These are phyloP conservation scores for Entophlyctis luteolus DNA, from an alignment of 192 early-diverging fungal genomes.

Conservation along the genomic window DNA sequence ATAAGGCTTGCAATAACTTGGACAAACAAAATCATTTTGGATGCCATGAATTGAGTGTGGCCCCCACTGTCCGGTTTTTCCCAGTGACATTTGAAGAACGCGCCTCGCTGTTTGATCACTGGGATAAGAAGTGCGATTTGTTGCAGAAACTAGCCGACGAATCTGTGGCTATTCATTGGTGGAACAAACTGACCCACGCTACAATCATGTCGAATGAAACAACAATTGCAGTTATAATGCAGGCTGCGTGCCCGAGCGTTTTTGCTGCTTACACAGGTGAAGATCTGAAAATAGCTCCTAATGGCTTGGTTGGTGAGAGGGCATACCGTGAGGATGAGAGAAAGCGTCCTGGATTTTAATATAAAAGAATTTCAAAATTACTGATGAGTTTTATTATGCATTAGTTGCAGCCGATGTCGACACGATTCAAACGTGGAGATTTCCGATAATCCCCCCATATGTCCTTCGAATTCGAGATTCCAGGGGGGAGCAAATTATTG, in stretches of 20 bases:
- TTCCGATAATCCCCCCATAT: no score
- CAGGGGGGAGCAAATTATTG: no score
- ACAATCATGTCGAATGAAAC: background rate
- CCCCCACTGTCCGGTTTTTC: conserved; percentile 3
- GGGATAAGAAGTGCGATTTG: background rate
- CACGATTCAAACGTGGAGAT: no score
- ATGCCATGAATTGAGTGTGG: background rate
- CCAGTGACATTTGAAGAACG: conserved; percentile 1
- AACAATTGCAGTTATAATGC: conserved; percentile 23
- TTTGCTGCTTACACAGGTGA: conserved; percentile 6
- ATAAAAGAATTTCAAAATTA: no score
- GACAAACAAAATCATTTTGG: background rate
- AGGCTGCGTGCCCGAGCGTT: conserved; percentile 23
- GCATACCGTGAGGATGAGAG: no score
- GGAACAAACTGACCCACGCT: background rate
- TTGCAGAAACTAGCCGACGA: background rate
- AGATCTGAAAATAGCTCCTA: background rate
- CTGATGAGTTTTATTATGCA: no score
- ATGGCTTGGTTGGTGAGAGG: background rate
- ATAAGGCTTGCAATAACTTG: background rate
- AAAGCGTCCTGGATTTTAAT: no score
- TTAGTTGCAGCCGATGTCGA: no score
- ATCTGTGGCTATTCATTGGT: conserved; percentile 5
- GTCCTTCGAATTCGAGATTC: no score
- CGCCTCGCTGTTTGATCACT: background rate